Evolutionary conservation across 2,329 filamentous ascomycete genomes (phyloP).

Genomic region (Neonectria hederae): DNA sequence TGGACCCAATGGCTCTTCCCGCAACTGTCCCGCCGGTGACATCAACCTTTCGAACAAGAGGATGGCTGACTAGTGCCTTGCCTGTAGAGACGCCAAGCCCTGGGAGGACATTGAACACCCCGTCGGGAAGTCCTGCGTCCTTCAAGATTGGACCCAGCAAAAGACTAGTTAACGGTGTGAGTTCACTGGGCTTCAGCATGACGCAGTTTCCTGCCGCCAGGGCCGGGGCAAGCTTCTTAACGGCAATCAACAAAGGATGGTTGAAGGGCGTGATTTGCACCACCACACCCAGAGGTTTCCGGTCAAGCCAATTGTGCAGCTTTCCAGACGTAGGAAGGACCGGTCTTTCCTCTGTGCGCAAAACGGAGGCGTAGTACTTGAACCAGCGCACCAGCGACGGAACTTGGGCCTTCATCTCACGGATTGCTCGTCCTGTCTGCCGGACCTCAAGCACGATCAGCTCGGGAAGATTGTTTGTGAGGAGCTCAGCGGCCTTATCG

Average conservation of each 20-base stretch:
- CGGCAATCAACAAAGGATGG: conserved; percentile 65
- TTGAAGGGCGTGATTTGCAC: conserved; percentile 68
- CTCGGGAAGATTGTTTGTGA: conserved; percentile 60
- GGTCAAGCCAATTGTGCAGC: conserved; percentile 65
- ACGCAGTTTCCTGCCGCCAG: conserved; percentile 68
- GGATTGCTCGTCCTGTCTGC: conserved; percentile 74
- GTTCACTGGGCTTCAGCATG: conserved; percentile 70
- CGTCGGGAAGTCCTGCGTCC: conserved; percentile 74
- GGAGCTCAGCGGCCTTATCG: conserved; percentile 65
- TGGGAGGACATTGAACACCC: conserved; percentile 71
- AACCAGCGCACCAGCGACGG: conserved; percentile 74
- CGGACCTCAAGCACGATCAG: conserved; percentile 71
- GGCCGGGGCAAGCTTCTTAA: conserved; percentile 69
- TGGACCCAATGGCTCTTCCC: conserved; percentile 72
- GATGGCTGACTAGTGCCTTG: conserved; percentile 62
- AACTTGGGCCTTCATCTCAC: conserved; percentile 77
- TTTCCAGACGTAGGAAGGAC: conserved; percentile 72
- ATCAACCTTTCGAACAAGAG: conserved; percentile 71
- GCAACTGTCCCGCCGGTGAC: conserved; percentile 80
- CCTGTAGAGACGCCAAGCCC: conserved; percentile 64
- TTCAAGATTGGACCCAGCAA: conserved; percentile 67
- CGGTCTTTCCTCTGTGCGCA: conserved; percentile 73
- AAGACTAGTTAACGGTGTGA: conserved; percentile 70
- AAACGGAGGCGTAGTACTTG: conserved; percentile 73
- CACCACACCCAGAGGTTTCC: conserved; percentile 66